Evolutionary conservation across 176 grass and related monocot species (phyloP), one percentile per base, ranked within the genome.

Genomic region (Musa itinerans): DNA sequence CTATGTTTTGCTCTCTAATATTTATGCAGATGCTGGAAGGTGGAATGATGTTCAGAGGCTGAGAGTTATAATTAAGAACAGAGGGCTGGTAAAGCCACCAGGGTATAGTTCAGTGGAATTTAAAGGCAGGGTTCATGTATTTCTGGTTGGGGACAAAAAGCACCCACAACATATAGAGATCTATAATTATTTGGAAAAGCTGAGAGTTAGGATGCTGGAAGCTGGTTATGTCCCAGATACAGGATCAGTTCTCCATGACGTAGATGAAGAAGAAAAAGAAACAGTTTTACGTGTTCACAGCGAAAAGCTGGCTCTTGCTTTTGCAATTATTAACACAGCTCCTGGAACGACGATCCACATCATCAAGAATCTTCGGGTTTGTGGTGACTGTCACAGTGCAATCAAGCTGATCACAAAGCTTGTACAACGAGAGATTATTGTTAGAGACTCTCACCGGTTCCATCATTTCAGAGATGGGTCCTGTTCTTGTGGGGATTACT

Each of bases 241-340:
- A 2, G 58, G 87, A 53, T 89, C 89, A 21, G 87, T 90, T 85
- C 73, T 79, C 76, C 92, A 96, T 81, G 89, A 96, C 78, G 80
- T 96, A 23, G 87, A 96, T 84, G 87, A 89, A 84, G 92, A 96
- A 85, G 92, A 96, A 76, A 96, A 92, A 78, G 85, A 82, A 53
- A 86, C 89, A 56, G 78, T 85, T 11, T 71, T 96, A 68, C 81
- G 83, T 79, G 75, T 88, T 80, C 92, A 96, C 70, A 92, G 92
- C 63, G 92, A 96, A 84, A 96, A 96, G 75, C 83, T 96, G 68
- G 92, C 89, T 51, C 81, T 96, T 84, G 83, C 89, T 76, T 96
- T 96, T 96, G 87, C 92, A 19, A 76, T 96, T 65, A 87, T 92
- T 72, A 92, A 89, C 77, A 86, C 87, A 55, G 83, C 77, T 29